Evolutionary conservation across 768 basidiomycete genomes (phyloP), one percentile per base, ranked within the genome.

Genomic region (Cystobasidium onofrii): DNA sequence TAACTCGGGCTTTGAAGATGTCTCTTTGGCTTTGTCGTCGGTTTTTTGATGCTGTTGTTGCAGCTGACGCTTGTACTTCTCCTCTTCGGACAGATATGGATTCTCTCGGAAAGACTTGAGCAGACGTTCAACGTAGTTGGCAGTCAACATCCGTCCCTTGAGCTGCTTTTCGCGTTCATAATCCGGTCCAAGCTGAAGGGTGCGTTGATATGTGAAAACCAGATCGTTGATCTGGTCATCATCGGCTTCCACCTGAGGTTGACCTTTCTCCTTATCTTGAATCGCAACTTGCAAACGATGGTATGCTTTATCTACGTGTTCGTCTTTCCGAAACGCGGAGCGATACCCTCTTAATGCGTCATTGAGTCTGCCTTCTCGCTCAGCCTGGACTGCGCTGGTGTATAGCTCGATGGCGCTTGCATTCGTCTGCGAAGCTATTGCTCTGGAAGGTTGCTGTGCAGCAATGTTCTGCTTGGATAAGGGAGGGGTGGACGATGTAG

Each of bases 321-420:
- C 74, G 34, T 79, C 76, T 46, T 76, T 73, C 1, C 76, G 76
- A 43, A 79, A 78, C 0, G 77, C 55, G 18, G 66, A n/a, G 39
- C 73, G 25, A 9, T 39, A 27, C 0, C 15, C 25, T 34, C 6
- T 0, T 1, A 10, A 55, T 39, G 64, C 77, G 23, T 76, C 76
- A 17, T 76, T 76, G 44, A 79, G 34, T 23, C 76, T 50, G 6
- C 78, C 78, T 33, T 77, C 74, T 12, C 62, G 64, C 66, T 79
- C 78, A 20, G 61, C 54, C 50, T 1, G 18, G 0, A 79, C 78
- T 0, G 78, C 78, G 1, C 29, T 54, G 15, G 29, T 27, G 64
- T 79, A 79, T 27, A 76, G 64, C 57, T 78, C 78, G 31, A 79
- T 43, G 0, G 78, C 78, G 1, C 73, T 64, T 13, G 46, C 63